phyloP scores from a whole-genome alignment of 768 basidiomycete species.

The Boletus edulis region DNA sequence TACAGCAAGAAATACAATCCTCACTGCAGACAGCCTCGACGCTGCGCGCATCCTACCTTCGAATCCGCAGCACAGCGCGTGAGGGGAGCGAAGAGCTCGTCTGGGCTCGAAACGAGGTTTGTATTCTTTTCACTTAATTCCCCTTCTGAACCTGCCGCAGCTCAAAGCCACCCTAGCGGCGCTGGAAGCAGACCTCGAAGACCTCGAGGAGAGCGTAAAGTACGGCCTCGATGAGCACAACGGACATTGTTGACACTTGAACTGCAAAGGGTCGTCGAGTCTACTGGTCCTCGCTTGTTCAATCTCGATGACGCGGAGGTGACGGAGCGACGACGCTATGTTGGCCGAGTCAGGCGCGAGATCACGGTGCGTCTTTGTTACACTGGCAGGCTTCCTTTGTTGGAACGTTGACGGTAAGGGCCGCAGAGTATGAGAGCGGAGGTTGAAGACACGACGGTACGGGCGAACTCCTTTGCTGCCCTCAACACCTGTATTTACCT shows the following conservation, averaged over 20 bases:
- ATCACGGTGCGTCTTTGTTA: slow-evolving; percentile 62
- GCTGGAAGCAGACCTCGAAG: slow-evolving; percentile 85
- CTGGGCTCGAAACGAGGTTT: slow-evolving; percentile 78
- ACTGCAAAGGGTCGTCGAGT: slow-evolving; percentile 78
- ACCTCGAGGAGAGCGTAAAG: slow-evolving; percentile 93
- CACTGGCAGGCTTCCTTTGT: slow-evolving; percentile 4
- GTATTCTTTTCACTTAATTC: not conserved
- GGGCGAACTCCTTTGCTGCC: not conserved
- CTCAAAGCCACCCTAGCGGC: slow-evolving; percentile 73
- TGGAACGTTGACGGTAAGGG: slow-evolving; percentile 37
- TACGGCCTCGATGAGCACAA: slow-evolving; percentile 35
- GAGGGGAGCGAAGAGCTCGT: slow-evolving; percentile 77
- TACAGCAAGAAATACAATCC: slow-evolving; percentile 77
- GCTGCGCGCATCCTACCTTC: slow-evolving; percentile 70
- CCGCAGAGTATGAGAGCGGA: slow-evolving; percentile 71
- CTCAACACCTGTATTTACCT: not conserved
- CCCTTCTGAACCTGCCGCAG: slow-evolving; percentile 32
- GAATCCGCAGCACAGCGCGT: slow-evolving; percentile 72
- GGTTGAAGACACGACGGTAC: slow-evolving; percentile 35
- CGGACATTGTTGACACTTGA: slow-evolving; percentile 3
- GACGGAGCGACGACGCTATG: slow-evolving; percentile 69
- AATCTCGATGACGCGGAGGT: slow-evolving; percentile 82
- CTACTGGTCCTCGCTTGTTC: slow-evolving; percentile 79
- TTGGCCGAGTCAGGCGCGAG: slow-evolving; percentile 68
- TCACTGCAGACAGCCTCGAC: slow-evolving; percentile 71